A percentile compares a stretch with the other conserved stretches of the same genome.
Evolutionary conservation across 495 filamentous ascomycete genomes (phyloP).

Genomic region (Coniosporium apollinis): DNA sequence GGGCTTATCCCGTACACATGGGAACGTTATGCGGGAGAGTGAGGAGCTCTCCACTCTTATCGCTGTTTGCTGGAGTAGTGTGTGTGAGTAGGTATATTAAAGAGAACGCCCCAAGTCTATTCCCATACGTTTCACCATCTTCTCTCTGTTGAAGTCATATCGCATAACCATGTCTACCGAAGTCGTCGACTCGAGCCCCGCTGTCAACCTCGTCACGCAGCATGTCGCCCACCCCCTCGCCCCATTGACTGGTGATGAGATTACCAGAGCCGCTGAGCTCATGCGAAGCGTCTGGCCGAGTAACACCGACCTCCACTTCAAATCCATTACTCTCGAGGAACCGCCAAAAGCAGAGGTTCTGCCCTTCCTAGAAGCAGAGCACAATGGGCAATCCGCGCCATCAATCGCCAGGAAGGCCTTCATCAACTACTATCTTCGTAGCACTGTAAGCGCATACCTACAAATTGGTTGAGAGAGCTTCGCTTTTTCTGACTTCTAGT

Average conservation of each 20-base stretch:
- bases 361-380: conserved; percentile 34
- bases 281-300: conserved; percentile 34
- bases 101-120: too few relatives aligned
- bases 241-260: conserved; percentile 40
- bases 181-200: conserved; percentile 2
- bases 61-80: too few relatives aligned
- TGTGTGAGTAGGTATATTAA: too few relatives aligned
- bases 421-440: conserved; percentile 45
- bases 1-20: too few relatives aligned
- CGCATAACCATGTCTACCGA: conserved; percentile 8
- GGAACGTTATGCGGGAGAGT: too few relatives aligned
- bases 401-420: conserved; percentile 36
- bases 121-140: too few relatives aligned
- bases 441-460: conserved; percentile 32
- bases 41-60: too few relatives aligned
- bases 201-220: conserved; percentile 6
- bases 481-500: conserved; percentile 1
- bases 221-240: conserved; percentile 35
- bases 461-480: background rate
- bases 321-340: conserved; percentile 46
- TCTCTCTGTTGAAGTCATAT: background rate
- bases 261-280: conserved; percentile 27
- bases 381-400: conserved; percentile 18
- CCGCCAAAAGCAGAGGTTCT: conserved; percentile 42
- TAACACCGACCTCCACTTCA: conserved; percentile 41